A percentile compares a stretch with the other conserved stretches of the same genome.
Evolutionary conservation across 2,329 filamentous ascomycete species (phyloP).

Genomic region (Fusarium poae): DNA sequence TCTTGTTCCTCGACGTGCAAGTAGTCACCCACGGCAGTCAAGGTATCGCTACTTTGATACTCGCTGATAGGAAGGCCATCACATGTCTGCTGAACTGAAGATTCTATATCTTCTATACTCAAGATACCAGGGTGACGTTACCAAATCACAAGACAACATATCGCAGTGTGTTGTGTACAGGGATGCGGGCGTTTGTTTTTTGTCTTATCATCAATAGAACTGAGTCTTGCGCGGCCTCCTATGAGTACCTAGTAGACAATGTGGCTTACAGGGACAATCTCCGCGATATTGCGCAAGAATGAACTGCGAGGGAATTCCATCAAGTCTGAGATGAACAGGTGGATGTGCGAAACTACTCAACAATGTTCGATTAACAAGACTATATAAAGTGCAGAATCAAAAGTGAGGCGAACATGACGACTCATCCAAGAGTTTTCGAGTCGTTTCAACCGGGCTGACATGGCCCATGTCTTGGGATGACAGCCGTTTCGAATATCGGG

Average conservation of each 20-base stretch:
- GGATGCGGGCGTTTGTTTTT: neutral
- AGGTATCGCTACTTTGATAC: neutral
- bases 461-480: conserved; percentile 9
- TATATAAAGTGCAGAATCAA: conserved; percentile 11
- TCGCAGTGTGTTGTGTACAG: neutral
- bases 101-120: conserved; percentile 1
- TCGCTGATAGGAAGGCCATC: neutral
- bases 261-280: conserved; percentile 14
- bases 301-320: neutral
- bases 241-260: neutral
- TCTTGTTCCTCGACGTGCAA: neutral
- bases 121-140: neutral
- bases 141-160: conserved; percentile 14
- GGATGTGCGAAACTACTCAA: neutral
- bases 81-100: neutral
- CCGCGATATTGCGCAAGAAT: neutral
- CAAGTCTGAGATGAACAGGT: neutral
- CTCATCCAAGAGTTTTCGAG: neutral
- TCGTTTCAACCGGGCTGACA: conserved; percentile 1
- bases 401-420: conserved; percentile 23
- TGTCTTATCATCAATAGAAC: neutral
- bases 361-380: neutral
- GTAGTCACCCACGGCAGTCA: neutral
- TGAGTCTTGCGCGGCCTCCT: neutral
- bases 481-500: conserved; percentile 17